A percentile compares a stretch with the other conserved stretches of the same genome.
Conservation (phyloP, 2,329 filamentous ascomycete species). For the Penicillium sp. region DNA sequence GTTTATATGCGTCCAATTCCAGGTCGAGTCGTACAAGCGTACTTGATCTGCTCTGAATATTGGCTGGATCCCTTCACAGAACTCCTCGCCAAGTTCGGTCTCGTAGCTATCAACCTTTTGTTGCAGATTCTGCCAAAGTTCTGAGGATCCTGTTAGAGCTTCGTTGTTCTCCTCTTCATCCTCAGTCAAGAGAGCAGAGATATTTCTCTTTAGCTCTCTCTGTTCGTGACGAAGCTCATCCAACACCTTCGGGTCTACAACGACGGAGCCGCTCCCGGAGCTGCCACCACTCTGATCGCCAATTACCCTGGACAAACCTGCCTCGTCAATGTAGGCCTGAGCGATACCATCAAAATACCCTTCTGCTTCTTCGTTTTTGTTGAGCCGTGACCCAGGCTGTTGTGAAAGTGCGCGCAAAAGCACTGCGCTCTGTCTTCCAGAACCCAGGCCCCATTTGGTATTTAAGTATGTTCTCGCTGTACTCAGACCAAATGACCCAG, state of each 20-base stretch:
- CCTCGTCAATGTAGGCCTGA: slow-evolving; percentile 98
- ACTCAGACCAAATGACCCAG: slow-evolving; percentile 98
- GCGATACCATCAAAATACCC: slow-evolving; percentile 81
- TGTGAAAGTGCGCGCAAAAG: slow-evolving; percentile 50
- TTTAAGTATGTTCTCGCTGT: slow-evolving; percentile 91
- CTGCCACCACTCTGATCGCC: slow-evolving; percentile 82
- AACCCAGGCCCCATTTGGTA: slow-evolving; percentile 81
- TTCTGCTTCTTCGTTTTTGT: slow-evolving; percentile 84
- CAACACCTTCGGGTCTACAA: too few species aligned
- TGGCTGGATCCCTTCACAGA: slow-evolving; percentile 88
- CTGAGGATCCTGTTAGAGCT: slow-evolving; percentile 11
- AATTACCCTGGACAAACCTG: slow-evolving; percentile 67
- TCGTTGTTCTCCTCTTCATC: not conserved
- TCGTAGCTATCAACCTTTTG: slow-evolving; percentile 93
- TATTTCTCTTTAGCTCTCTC: slow-evolving; percentile 71
- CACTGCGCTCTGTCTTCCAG: slow-evolving; percentile 85
- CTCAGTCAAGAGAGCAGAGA: not conserved
- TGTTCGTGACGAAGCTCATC: too few species aligned
- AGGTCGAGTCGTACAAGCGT: slow-evolving; percentile 93
- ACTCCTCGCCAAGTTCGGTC: slow-evolving; percentile 93
- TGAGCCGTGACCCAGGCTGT: slow-evolving; percentile 37
- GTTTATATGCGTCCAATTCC: slow-evolving; percentile 99
- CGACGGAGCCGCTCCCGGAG: too few species aligned
- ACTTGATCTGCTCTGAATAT: slow-evolving; percentile 91
- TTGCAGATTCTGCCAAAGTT: slow-evolving; percentile 54